A percentile compares a stretch with the other conserved stretches of the same genome.
Evolutionary conservation across 768 basidiomycete genomes (phyloP).

Genomic region (Mrakia frigida): DNA sequence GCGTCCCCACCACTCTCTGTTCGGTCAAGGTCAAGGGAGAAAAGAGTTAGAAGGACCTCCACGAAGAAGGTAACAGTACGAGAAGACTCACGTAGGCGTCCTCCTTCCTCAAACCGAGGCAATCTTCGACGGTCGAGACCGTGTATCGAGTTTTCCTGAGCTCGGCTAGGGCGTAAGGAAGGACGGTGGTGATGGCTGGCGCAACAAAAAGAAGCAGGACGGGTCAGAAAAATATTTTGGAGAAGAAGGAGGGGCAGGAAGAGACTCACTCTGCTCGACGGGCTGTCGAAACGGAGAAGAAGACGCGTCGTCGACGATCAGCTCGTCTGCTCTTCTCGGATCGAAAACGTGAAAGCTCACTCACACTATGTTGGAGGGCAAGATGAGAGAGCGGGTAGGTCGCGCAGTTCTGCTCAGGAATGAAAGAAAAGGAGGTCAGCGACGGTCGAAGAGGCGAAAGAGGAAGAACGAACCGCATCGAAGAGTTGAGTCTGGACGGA

Average conservation of each 20-base stretch:
- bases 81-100: background rate
- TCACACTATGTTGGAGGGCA: too few species aligned
- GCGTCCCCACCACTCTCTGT: background rate
- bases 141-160: background rate
- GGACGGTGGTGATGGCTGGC: background rate
- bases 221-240: background rate
- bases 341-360: too few species aligned
- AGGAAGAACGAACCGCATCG: background rate
- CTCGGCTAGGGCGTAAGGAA: background rate
- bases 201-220: background rate
- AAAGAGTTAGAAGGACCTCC: background rate
- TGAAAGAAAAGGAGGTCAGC: too few species aligned
- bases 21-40: background rate
- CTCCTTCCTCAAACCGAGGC: background rate
- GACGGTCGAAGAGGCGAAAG: background rate
- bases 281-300: too few species aligned
- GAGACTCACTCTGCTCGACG: background rate
- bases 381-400: too few species aligned
- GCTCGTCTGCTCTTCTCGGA: too few species aligned
- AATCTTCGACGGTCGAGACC: background rate
- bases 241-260: background rate
- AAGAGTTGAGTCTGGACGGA: background rate
- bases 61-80: background rate
- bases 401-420: too few species aligned
- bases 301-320: too few species aligned